phyloP scores from a whole-genome alignment of 768 basidiomycete genomes.

The Porphyrellus cyaneotinctus region DNA sequence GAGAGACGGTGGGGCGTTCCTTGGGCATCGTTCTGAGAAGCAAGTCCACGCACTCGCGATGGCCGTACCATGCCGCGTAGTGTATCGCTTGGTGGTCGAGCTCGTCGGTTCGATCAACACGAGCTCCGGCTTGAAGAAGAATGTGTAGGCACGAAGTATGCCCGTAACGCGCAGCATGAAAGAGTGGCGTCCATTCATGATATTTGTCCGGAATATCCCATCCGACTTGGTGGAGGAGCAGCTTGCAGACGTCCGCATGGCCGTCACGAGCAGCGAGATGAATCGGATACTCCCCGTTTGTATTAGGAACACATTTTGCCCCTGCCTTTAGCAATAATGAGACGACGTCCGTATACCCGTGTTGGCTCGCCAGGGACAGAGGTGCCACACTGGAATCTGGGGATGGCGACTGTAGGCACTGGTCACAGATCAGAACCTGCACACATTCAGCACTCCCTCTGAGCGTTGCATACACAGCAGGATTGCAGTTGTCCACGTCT shows the following conservation, averaged over 20 bases:
- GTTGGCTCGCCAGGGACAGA: conserved; percentile 85
- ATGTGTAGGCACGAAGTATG: conserved; percentile 67
- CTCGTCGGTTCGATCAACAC: conserved; percentile 78
- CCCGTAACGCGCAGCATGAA: conserved; percentile 90
- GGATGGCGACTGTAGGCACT: conserved; percentile 55
- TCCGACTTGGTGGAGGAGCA: conserved; percentile 69
- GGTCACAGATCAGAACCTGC: conserved; percentile 70
- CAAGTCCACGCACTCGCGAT: conserved; percentile 60
- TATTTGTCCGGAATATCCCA: conserved; percentile 94
- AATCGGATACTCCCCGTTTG: conserved; percentile 94
- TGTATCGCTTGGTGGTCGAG: conserved; percentile 80
- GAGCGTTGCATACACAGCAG: conserved; percentile 91
- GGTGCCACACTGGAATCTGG: conserved; percentile 73
- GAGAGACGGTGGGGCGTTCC: conserved; percentile 12
- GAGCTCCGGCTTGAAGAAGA: conserved; percentile 76
- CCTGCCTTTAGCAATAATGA: conserved; percentile 72
- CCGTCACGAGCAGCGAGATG: conserved; percentile 95
- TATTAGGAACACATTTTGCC: conserved; percentile 77
- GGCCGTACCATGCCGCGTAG: conserved; percentile 97
- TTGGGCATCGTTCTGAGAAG: conserved; percentile 44
- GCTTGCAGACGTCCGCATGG: conserved; percentile 75
- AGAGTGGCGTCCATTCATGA: conserved; percentile 96
- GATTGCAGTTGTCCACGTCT: conserved; percentile 92
- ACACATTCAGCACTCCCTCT: conserved; percentile 83
- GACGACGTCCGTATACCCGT: conserved; percentile 83